A percentile compares a stretch with the other conserved stretches of the same genome.
phyloP scores from a whole-genome alignment of 306 rosid species.

The Spatholobus suberectus region DNA sequence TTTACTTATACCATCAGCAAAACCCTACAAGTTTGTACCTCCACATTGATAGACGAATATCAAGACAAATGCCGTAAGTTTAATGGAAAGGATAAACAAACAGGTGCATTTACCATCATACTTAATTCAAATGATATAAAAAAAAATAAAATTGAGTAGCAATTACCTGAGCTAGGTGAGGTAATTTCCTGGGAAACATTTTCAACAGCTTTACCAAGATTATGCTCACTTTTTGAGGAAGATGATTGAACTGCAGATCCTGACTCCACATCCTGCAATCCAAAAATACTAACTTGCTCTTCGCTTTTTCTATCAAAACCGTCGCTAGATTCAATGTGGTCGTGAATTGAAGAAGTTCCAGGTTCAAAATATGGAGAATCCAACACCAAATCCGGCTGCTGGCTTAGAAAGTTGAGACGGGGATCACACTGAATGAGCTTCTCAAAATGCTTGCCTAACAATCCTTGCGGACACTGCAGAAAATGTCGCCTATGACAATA shows the following conservation, averaged over 20 bases:
- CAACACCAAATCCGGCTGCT: constrained; percentile 68
- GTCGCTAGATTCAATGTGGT: constrained; percentile 49
- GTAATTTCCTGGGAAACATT: constrained; percentile 60
- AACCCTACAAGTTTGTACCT: not conserved
- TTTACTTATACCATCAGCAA: not conserved
- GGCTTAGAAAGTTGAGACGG: constrained; percentile 74
- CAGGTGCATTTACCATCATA: constrained; percentile 4
- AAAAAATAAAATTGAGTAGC: not conserved
- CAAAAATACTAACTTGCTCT: constrained; percentile 49
- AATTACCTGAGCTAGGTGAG: constrained; percentile 73
- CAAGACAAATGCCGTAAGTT: not conserved
- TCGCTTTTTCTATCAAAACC: constrained; percentile 50
- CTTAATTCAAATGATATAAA: not conserved
- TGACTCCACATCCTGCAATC: constrained; percentile 62
- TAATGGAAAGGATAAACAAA: not conserved
- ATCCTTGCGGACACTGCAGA: constrained; percentile 71
- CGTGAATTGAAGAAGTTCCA: constrained; percentile 44
- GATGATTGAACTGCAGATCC: constrained; percentile 68
- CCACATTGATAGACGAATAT: not conserved
- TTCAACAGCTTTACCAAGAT: constrained; percentile 55
- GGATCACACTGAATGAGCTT: constrained; percentile 88
- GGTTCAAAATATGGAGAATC: constrained; percentile 77
- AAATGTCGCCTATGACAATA: constrained; percentile 66
- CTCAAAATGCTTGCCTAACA: constrained; percentile 79
- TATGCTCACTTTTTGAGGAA: constrained; percentile 67